These are phyloP conservation scores for Hypoxylon perforatum DNA, from an alignment of 495 filamentous ascomycete genomes.

Conservation along the genomic window DNA sequence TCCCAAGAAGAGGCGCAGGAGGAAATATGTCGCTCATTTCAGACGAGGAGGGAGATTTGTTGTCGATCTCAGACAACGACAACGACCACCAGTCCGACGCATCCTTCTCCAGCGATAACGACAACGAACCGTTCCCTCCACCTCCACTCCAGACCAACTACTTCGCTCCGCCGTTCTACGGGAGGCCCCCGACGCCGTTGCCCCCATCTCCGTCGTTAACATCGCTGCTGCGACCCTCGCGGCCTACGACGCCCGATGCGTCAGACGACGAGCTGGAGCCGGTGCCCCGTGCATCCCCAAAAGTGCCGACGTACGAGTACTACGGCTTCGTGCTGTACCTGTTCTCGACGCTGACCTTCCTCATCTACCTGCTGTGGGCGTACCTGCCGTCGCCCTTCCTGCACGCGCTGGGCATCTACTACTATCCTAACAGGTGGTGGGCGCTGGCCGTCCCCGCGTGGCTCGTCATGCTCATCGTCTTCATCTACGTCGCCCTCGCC, in stretches of 20 bases:
- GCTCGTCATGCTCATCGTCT: slow-evolving; percentile 87
- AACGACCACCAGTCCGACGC: slow-evolving; percentile 47
- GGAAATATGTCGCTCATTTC: slow-evolving; percentile 58
- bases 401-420: slow-evolving; percentile 92
- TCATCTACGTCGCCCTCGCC: slow-evolving; percentile 94
- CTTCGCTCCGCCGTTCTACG: slow-evolving; percentile 90
- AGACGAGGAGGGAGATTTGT: slow-evolving; percentile 61
- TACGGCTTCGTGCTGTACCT: slow-evolving; percentile 98
- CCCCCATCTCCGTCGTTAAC: slow-evolving; percentile 94
- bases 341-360: slow-evolving; percentile 79
- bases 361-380: slow-evolving; percentile 93
- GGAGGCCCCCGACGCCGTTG: slow-evolving; percentile 85
- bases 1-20: background rate
- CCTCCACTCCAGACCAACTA: slow-evolving; percentile 62
- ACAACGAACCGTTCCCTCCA: slow-evolving; percentile 44
- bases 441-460: slow-evolving; percentile 89
- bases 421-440: slow-evolving; percentile 99
- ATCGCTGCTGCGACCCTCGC: slow-evolving; percentile 90
- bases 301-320: slow-evolving; percentile 98
- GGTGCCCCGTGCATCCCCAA: slow-evolving; percentile 87
- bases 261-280: slow-evolving; percentile 87
- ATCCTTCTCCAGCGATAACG: slow-evolving; percentile 43
- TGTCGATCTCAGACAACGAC: slow-evolving; percentile 32
- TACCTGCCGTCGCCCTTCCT: slow-evolving; percentile 93
- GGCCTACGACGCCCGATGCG: slow-evolving; percentile 90